Base-by-base conservation (phyloP, 345 rosid genomes). In the Dipteronia dyeriana region DNA sequence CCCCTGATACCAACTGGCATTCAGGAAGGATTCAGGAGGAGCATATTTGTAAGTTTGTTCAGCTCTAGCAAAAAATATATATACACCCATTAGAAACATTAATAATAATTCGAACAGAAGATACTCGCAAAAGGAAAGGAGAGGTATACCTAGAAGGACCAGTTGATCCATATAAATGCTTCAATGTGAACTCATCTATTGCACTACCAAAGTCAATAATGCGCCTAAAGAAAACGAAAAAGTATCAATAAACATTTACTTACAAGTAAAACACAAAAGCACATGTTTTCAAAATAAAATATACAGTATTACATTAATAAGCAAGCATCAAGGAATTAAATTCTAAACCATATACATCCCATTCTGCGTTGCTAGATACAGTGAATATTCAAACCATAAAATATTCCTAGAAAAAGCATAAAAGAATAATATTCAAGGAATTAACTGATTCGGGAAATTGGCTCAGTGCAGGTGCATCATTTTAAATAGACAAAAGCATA, bases 201-300 rank as follows among this genome's bases (percentile, higher is more conserved):
- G 97, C 94, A 81, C 98, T 93, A 70, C 99, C 99, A 84, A 95
- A 95, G 87, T 95, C 98, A 79, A 95, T 95, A 83, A 95, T 83
- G 73, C 97, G 95, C 95, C 98, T 95, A 80, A 68, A 75, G 63
- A 75, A 76, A 68, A 57, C 49, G 31, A 80, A 70, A 72, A 76
- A 56, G 54, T 79, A 71, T 77, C 73, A 81, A 53, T 38, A 56
- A 78, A 64, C 56, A 57, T 19, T 5, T 1, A 26, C 29, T 61
- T 3, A 22, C 70, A 74, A 10, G 34, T 62, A 69, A 5, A 34
- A 34, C 38, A 74, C 3, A 56, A 10, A 26, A 23, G 26, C 23
- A 2, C 23, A 22, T n/a, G 12, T 22, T 60, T 60, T 61, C 31
- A 3, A 53, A 53, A 53, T 53, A 53, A 53, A 14, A 53, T 53